Conservation (phyloP, 371 early-diverging fungal genomes). For the Syncephalastrum sp. region DNA sequence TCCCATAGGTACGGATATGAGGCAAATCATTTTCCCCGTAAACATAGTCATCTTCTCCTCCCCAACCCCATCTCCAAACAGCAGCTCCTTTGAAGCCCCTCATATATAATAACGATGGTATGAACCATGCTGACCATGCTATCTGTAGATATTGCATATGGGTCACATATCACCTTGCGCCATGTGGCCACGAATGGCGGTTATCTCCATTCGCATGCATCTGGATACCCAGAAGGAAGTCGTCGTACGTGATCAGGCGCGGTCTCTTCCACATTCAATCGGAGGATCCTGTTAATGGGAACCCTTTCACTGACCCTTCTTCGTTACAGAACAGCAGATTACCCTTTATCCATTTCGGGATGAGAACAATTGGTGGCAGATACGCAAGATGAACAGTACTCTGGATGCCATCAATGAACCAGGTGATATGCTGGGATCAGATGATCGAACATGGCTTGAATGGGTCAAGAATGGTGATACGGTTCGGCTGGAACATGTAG, state of each 20-base stretch:
- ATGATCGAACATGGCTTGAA: constrained; percentile 35
- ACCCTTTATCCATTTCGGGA: constrained; percentile 90
- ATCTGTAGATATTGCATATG: constrained; percentile 73
- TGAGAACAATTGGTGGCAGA: constrained; percentile 84
- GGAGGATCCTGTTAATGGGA: constrained; percentile 1
- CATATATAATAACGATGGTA: neutral
- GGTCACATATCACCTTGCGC: constrained; percentile 73
- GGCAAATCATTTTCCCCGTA: too few relatives aligned
- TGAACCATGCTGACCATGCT: neutral
- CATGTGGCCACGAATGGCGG: constrained; percentile 75
- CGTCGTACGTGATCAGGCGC: constrained; percentile 50
- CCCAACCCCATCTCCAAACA: too few relatives aligned
- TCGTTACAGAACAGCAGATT: constrained; percentile 82
- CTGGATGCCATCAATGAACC: constrained; percentile 43
- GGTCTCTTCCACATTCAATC: neutral
- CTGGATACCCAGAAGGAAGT: constrained; percentile 80
- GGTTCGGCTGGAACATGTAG: constrained; percentile 57
- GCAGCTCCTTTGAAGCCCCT: too few relatives aligned
- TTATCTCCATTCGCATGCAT: constrained; percentile 89
- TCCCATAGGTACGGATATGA: constrained; percentile 20
- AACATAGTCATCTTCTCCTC: too few relatives aligned
- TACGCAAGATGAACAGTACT: constrained; percentile 48
- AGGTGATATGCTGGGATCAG: constrained; percentile 38
- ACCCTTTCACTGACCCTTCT: neutral
- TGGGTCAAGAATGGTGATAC: constrained; percentile 57